A percentile compares a stretch with the other conserved stretches of the same genome.
phyloP scores from a whole-genome alignment of 2,329 filamentous ascomycete species.

The Beauveria brongniartii region DNA sequence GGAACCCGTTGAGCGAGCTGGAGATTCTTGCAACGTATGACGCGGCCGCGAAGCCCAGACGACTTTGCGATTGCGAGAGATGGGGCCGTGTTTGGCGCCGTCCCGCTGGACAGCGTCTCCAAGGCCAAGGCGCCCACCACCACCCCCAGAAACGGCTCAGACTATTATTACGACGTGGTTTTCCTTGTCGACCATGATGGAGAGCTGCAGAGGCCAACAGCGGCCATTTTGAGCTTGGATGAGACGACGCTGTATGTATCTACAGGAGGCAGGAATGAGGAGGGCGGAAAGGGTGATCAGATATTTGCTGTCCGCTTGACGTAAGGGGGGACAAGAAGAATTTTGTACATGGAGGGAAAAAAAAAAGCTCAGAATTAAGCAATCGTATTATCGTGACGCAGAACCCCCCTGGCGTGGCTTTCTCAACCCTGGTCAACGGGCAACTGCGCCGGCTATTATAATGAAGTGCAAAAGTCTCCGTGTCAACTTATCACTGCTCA shows the following conservation, averaged over 20 bases:
- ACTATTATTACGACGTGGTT: not conserved
- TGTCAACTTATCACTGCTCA: not conserved
- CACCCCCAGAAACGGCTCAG: not conserved
- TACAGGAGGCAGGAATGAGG: conserved; percentile 9
- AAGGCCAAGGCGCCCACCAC: not conserved
- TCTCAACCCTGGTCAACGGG: not conserved
- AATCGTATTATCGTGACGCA: not conserved
- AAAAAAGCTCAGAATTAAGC: not conserved
- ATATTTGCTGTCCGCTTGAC: conserved; percentile 2
- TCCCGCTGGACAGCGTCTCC: conserved; percentile 5
- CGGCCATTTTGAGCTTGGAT: conserved; percentile 13
- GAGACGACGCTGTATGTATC: conserved; percentile 14
- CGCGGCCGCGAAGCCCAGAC: conserved; percentile 8
- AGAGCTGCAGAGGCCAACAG: conserved; percentile 11
- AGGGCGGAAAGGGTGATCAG: conserved; percentile 1
- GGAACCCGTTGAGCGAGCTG: conserved; percentile 5
- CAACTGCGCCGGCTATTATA: no score
- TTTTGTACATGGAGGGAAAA: not conserved
- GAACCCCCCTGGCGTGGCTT: not conserved
- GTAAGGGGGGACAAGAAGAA: not conserved
- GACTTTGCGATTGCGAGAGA: conserved; percentile 14
- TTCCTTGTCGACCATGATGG: conserved; percentile 6
- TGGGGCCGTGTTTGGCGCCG: conserved; percentile 12
- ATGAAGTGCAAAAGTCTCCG: not conserved
- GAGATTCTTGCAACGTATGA: conserved; percentile 10